A percentile compares a stretch with the other conserved stretches of the same genome.
phyloP scores from a whole-genome alignment of 805 yeast genomes.

The Candida sakaeoensis region DNA sequence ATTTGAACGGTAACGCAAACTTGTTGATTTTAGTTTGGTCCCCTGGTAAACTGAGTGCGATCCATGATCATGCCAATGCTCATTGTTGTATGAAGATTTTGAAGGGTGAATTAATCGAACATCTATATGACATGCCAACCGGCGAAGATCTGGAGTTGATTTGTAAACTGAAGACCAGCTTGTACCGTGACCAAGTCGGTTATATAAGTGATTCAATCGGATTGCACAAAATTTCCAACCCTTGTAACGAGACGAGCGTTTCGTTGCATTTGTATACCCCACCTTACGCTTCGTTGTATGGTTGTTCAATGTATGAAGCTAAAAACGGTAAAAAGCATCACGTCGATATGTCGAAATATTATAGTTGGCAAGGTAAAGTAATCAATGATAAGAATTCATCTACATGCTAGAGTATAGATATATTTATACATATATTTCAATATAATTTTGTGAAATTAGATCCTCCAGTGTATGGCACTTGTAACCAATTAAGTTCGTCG shows the following conservation, averaged over 20 bases:
- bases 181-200: conserved; percentile 47
- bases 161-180: conserved; percentile 23
- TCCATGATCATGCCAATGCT: conserved; percentile 75
- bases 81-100: conserved; percentile 73
- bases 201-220: conserved; percentile 68
- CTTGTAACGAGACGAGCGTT: conserved; percentile 42
- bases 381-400: conserved; percentile 23
- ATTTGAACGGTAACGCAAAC: conserved; percentile 69
- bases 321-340: conserved; percentile 47
- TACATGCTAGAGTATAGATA: conserved; percentile 15
- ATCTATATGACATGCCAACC: conserved; percentile 53
- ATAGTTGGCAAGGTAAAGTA: conserved; percentile 56
- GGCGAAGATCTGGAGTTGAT: conserved; percentile 20
- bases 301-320: conserved; percentile 50
- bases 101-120: conserved; percentile 56
- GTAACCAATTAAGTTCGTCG: conserved; percentile 72
- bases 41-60: conserved; percentile 58
- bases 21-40: conserved; percentile 67
- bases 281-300: conserved; percentile 64
- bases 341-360: conserved; percentile 56
- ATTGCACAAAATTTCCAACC: conserved; percentile 59
- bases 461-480: conserved; percentile 70
- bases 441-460: conserved; percentile 52
- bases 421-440: conserved; percentile 1
- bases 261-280: conserved; percentile 74